Percentiles rank a stretch among this genome's conserved stretches.
These are phyloP conservation scores for Crithidia brevicula DNA, from an alignment of 208 protist species.

Conservation along the genomic window DNA sequence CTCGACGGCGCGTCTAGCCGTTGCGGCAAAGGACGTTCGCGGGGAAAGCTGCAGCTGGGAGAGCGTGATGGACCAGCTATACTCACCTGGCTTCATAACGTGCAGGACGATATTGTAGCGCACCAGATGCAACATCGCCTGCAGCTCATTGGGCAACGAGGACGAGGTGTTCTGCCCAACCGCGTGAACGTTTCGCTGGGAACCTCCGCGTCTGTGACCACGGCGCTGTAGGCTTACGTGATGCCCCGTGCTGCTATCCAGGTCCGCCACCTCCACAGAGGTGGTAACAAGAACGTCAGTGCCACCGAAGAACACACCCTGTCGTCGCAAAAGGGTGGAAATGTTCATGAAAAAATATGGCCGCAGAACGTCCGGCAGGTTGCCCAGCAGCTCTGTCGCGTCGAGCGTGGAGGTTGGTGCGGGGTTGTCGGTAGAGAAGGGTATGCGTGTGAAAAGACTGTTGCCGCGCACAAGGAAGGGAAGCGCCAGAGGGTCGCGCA, in stretches of 20 bases:
- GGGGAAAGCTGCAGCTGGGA: slow-evolving; percentile 57
- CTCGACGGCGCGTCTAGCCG: neutral
- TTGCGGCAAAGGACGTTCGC: neutral
- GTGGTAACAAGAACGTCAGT: slow-evolving; percentile 78
- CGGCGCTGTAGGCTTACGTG: slow-evolving; percentile 1
- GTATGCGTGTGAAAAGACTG: slow-evolving; percentile 59
- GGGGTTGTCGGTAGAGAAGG: slow-evolving; percentile 15
- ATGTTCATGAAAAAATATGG: slow-evolving; percentile 77
- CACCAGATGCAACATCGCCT: slow-evolving; percentile 50
- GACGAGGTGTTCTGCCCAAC: neutral
- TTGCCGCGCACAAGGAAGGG: slow-evolving; percentile 72
- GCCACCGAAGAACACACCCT: slow-evolving; percentile 41
- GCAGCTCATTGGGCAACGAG: slow-evolving; percentile 18
- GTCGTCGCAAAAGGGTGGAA: slow-evolving; percentile 65
- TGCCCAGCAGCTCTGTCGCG: slow-evolving; percentile 8
- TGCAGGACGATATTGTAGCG: slow-evolving; percentile 67
- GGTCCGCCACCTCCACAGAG: slow-evolving; percentile 50
- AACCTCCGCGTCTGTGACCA: neutral
- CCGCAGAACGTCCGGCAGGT: slow-evolving; percentile 17
- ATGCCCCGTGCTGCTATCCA: slow-evolving; percentile 49
- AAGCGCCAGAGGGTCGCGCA: slow-evolving; percentile 59
- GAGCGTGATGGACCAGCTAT: slow-evolving; percentile 66
- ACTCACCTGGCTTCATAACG: slow-evolving; percentile 54
- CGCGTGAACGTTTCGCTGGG: neutral
- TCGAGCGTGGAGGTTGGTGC: neutral